phyloP scores from a whole-genome alignment of 495 filamentous ascomycete genomes.

The Penicillium coprophilum region DNA sequence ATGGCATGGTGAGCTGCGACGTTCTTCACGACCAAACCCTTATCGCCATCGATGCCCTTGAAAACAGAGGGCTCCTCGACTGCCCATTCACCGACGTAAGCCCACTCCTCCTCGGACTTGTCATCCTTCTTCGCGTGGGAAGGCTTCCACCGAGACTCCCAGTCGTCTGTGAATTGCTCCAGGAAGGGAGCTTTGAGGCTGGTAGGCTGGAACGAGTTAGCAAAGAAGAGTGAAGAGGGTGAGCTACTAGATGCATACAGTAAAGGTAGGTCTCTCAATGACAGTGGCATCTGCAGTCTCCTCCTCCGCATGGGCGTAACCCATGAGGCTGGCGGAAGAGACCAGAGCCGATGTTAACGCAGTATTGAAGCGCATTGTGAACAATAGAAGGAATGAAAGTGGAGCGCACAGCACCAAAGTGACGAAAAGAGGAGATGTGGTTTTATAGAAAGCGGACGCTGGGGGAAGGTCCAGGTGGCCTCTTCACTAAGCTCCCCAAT shows the following conservation, averaged over 20 bases:
- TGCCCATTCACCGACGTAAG: conserved; percentile 93
- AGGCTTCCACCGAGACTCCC: conserved; percentile 87
- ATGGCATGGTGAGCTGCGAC: conserved; percentile 97
- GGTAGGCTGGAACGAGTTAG: conserved; percentile 62
- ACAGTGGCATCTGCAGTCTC: conserved; percentile 57
- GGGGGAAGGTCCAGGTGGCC: conserved; percentile 47
- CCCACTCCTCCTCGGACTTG: conserved; percentile 89
- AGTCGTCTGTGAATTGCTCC: conserved; percentile 97
- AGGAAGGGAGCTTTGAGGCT: conserved; percentile 89
- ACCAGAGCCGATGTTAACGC: conserved; percentile 63
- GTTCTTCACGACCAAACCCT: conserved; percentile 97
- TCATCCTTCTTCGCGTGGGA: conserved; percentile 97
- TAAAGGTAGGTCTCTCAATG: conserved; percentile 77
- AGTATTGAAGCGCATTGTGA: conserved; percentile 70
- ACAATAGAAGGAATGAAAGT: conserved; percentile 24
- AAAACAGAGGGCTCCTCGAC: conserved; percentile 93
- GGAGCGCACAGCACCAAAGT: conserved; percentile 24
- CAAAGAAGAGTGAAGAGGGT: conserved; percentile 7
- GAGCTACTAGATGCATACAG: conserved; percentile 56
- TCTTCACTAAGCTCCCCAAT: conserved; percentile 41
- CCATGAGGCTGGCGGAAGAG: conserved; percentile 69
- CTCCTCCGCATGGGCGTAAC: conserved; percentile 72
- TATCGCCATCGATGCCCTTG: conserved; percentile 94
- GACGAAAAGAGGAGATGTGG: conserved; percentile 36
- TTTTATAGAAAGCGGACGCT: conserved; percentile 35